Conservation (phyloP, 208 protist genomes). For the Acanthamoeba divionensis region DNA sequence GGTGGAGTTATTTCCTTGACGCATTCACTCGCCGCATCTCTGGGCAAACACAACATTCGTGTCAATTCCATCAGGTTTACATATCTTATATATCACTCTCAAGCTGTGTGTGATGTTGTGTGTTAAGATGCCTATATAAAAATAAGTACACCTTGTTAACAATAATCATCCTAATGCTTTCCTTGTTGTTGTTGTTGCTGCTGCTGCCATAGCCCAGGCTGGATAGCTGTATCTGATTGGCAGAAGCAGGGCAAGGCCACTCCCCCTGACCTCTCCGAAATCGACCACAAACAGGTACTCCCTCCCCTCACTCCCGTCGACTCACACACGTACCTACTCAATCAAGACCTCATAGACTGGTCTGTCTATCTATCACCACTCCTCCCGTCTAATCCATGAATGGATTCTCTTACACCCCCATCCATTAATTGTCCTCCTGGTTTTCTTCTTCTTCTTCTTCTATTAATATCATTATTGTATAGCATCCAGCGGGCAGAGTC, state of each 20-base stretch:
- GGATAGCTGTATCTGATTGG: slow-evolving; percentile 8
- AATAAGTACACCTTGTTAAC: too few relatives aligned
- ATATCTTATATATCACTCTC: not conserved
- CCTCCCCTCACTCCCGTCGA: too few relatives aligned
- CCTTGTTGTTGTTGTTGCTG: not conserved
- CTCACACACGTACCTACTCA: too few relatives aligned
- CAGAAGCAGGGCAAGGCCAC: not conserved
- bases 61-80: slow-evolving; percentile 30
- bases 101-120: not conserved
- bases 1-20: not conserved
- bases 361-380: not conserved
- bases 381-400: not conserved
- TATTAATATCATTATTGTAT: not conserved
- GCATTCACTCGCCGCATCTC: not conserved
- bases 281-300: slow-evolving; percentile 19
- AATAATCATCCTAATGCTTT: too few relatives aligned
- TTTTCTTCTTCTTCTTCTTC: too few relatives aligned
- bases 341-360: too few relatives aligned
- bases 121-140: too few relatives aligned
- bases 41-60: not conserved
- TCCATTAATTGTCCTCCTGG: too few relatives aligned
- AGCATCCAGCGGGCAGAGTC: slow-evolving; percentile 5
- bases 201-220: not conserved
- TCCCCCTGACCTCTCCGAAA: not conserved
- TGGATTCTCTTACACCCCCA: too few relatives aligned